Evolutionary conservation across 2,329 filamentous ascomycete genomes (phyloP), one percentile per base, ranked within the genome.

Genomic region (Fusarium odoratissimum): DNA sequence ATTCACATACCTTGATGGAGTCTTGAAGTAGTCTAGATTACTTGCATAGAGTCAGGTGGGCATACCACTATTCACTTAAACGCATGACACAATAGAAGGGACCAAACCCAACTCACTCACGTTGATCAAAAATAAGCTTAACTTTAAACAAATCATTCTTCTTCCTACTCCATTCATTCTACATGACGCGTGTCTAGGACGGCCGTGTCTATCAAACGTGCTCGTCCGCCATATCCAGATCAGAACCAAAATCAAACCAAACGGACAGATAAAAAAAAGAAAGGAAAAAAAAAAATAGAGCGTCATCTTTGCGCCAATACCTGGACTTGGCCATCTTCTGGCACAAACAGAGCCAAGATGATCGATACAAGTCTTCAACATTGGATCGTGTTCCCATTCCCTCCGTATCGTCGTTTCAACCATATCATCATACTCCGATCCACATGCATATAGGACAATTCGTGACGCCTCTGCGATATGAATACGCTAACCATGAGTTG

Each of bases 371-470:
- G 52, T 37, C 37, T 37, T 56, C 60, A 73, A 69, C 56, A 64
- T 75, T 75, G 75, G 71, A 75, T 77, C 72, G 67, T 72, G 69
- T 69, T 64, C 70, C 73, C 58, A 71, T 69, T 63, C 60, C 66
- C 61, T 61, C 72, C 65, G 46, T 76, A 70, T 72, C 63, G 56
- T 68, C 51, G 48, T 60, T 71, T 74, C 69, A 73, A 72, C 69
- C 72, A 52, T 73, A 57, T 67, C 72, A 72, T 78, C 72, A 64
- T 76, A 80, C 77, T 80, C 78, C 76, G 66, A 69, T 77, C 69
- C 75, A 72, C 71, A 78, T 78, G 76, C 76, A 74, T 75, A 69
- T 71, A 76, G 69, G 72, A 75, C 60, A 75, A 64, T 67, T 75
- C 67, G 64, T 46, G 71, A 72, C 73, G 69, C 74, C 75, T 74